These are phyloP conservation scores for Euphorbia peplus DNA, from an alignment of 345 rosid species.

Conservation along the genomic window DNA sequence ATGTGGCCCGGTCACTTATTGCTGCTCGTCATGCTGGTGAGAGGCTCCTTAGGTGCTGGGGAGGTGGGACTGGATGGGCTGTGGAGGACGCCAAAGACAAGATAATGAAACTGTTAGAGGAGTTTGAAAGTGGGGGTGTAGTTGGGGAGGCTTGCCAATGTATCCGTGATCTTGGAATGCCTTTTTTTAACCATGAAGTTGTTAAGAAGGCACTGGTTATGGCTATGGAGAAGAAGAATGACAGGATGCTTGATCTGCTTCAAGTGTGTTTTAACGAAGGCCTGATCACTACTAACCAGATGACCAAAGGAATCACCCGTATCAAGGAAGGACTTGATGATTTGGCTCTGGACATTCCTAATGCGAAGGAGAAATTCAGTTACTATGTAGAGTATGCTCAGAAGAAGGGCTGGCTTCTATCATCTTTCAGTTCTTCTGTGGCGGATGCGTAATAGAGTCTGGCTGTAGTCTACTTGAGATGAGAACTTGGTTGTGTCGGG, in stretches of 20 bases:
- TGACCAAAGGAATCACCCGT: conserved; percentile 89
- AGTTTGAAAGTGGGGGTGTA: conserved; percentile 86
- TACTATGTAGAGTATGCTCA: conserved; percentile 64
- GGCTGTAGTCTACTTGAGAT: conserved; percentile 41
- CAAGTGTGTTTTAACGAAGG: conserved; percentile 85
- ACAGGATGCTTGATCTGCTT: conserved; percentile 75
- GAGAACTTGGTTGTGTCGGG: conserved; percentile 6
- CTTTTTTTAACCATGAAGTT: conserved; percentile 96
- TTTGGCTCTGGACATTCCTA: conserved; percentile 91
- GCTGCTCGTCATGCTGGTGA: conserved; percentile 98
- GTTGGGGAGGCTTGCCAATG: conserved; percentile 95
- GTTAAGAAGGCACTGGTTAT: conserved; percentile 97
- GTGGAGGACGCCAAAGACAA: conserved; percentile 99
- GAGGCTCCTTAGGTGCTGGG: conserved; percentile 98
- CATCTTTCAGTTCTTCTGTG: conserved; percentile 41
- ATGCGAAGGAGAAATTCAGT: conserved; percentile 76
- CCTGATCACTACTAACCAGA: conserved; percentile 80
- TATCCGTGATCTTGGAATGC: conserved; percentile 95
- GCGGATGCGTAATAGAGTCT: conserved; percentile 18
- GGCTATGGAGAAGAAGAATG: conserved; percentile 99
- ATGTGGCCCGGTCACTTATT: conserved; percentile 68
- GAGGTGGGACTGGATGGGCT: conserved; percentile 98
- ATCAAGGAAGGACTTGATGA: conserved; percentile 91
- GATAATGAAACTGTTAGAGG: conserved; percentile 88
- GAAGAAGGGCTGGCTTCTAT: conserved; percentile 76